These are phyloP conservation scores for Dalechampia spathulata DNA, from an alignment of 441 rosid species.

Conservation along the genomic window DNA sequence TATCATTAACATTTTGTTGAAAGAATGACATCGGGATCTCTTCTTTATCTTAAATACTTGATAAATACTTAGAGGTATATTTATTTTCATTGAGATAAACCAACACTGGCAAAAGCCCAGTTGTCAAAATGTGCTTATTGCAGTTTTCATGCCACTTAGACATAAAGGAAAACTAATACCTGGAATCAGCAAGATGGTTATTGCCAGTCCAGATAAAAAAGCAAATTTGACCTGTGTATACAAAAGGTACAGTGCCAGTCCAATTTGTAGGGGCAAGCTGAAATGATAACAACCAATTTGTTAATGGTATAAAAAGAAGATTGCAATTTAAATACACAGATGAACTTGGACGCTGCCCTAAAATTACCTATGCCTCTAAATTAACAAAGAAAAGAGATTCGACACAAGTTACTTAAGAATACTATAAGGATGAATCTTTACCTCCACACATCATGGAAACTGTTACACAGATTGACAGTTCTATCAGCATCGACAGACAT, in stretches of 20 bases:
- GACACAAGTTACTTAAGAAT: not conserved
- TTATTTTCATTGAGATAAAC: not conserved
- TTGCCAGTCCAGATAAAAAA: conserved; percentile 75
- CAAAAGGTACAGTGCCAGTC: conserved; percentile 77
- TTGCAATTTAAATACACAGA: not conserved
- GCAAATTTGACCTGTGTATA: conserved; percentile 93
- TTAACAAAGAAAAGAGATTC: not conserved
- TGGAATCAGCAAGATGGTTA: conserved; percentile 79
- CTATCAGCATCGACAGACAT: conserved; percentile 99
- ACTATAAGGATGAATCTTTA: conserved; percentile 17
- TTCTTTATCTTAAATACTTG: too few relatives aligned
- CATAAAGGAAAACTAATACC: conserved; percentile 32
- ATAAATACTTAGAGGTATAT: not conserved
- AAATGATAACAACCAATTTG: conserved; percentile 18
- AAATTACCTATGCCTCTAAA: not conserved
- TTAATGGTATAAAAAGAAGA: not conserved
- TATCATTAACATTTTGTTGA: too few relatives aligned
- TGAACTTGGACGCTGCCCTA: not conserved
- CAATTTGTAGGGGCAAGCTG: conserved; percentile 98
- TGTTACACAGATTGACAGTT: conserved; percentile 78
- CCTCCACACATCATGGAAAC: conserved; percentile 98
- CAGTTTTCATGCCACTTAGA: not conserved
- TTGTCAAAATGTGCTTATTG: conserved; percentile 1
- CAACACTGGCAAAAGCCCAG: not conserved
- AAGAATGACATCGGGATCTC: too few relatives aligned